These are phyloP conservation scores for Xylariales sp. DNA, from an alignment of 2,329 filamentous ascomycete genomes.

Conservation along the genomic window DNA sequence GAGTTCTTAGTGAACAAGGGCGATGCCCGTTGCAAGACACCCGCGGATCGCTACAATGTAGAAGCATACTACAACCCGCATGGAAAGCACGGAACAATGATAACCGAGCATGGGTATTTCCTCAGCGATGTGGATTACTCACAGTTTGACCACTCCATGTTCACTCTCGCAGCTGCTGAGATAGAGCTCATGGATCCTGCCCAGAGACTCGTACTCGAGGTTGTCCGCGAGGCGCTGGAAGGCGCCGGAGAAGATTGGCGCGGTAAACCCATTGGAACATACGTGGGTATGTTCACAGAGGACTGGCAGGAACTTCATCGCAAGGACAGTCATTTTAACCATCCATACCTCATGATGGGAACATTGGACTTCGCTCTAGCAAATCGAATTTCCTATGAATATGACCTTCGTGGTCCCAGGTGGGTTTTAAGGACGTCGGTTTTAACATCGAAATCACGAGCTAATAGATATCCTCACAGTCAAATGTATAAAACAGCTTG, in stretches of 20 bases:
- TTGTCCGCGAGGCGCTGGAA: conserved; percentile 26
- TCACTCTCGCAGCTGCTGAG: conserved; percentile 16
- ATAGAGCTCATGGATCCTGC: conserved; percentile 22
- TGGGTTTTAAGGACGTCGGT: not conserved
- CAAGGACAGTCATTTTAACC: conserved; percentile 14
- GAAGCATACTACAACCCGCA: conserved; percentile 5
- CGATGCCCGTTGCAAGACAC: conserved; percentile 11
- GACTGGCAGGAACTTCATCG: conserved; percentile 21
- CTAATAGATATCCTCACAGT: conserved; percentile 4
- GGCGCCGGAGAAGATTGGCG: conserved; percentile 23
- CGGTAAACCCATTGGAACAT: conserved; percentile 25
- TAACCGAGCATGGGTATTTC: conserved; percentile 10
- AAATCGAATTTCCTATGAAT: conserved; percentile 20
- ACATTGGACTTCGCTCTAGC: conserved; percentile 20
- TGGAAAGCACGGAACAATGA: conserved; percentile 13
- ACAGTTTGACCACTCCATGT: conserved; percentile 15
- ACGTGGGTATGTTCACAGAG: conserved; percentile 25
- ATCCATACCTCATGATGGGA: conserved; percentile 19
- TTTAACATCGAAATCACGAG: no score
- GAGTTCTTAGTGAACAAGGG: conserved; percentile 9
- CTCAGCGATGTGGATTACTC: conserved; percentile 11
- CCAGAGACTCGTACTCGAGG: conserved; percentile 20
- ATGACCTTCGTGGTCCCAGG: conserved; percentile 22
- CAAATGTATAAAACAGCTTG: conserved; percentile 27
- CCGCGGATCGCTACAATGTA: conserved; percentile 12